Base-by-base conservation (phyloP, 306 rosid species). In the Styphnolobium japonicum region DNA sequence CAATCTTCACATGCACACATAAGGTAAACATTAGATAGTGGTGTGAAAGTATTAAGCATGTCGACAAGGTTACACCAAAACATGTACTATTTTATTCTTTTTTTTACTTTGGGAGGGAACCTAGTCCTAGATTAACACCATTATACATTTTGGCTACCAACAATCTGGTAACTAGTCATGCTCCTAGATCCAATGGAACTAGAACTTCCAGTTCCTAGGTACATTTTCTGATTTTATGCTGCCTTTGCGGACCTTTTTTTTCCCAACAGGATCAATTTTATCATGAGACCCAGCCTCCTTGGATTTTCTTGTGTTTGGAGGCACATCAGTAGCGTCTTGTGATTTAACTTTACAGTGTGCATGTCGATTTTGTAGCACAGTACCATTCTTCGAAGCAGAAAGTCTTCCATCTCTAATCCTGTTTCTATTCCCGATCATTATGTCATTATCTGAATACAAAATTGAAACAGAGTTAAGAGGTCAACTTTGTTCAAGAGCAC, bases 401-500 rank as follows among this genome's bases (percentile, higher is more conserved):
- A 78, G 37, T 64, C 80, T 80, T 69, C 82, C 79, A 22, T 71
- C 83, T 53, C 81, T 82, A 51, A n/a, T 76, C 85, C 79, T 84
- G 85, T 88, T 90, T 82, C 62, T 86, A 65, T 82, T 83, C 61
- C 98, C 92, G 18, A 94, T 83, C 84, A 76, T 14, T 2, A 3
- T 2, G 80, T 94, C 98, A 67, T 94, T 94, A 14, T 90, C 98
- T 94, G 89, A 77, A 61, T 67, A 81, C 43, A 75, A 67, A 84
- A 82, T 29, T 66, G 80, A 76, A 53, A 66, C 65, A 37, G 42
- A 71, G 65, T n/a, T 60, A 27, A 36, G 39, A 51, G 66, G 56
- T 51, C 51, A 53, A 64, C 57, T 64, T 8, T 14, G 51, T n/a
- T 18, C 71, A 29, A 34, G 16, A 48, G 56, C 62, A 48, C 52